phyloP scores from a whole-genome alignment of 495 filamentous ascomycete genomes.

The Geoglossum glabrum region DNA sequence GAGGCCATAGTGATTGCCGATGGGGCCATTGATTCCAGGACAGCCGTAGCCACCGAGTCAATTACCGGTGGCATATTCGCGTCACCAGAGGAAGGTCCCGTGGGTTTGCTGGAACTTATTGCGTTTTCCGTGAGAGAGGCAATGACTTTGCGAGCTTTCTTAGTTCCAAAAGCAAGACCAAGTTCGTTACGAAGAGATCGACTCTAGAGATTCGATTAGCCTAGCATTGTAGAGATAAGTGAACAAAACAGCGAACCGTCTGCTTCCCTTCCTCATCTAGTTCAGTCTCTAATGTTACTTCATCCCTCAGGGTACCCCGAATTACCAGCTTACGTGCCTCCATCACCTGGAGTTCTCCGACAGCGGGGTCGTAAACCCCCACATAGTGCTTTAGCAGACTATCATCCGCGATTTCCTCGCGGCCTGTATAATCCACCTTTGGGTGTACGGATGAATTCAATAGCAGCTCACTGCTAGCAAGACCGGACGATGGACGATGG shows the following conservation, averaged over 20 bases:
- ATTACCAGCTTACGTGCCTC: conserved; percentile 59
- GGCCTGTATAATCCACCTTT: conserved; percentile 62
- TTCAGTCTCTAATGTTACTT: conserved; percentile 19
- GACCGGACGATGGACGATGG: conserved; percentile 16
- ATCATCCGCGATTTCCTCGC: conserved; percentile 45
- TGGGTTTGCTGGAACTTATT: conserved; percentile 24
- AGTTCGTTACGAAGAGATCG: conserved; percentile 43
- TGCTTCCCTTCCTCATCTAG: conserved; percentile 23
- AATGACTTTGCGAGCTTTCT: conserved; percentile 76
- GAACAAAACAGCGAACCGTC: conserved; percentile 5
- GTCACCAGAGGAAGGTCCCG: conserved; percentile 13
- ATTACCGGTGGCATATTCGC: conserved; percentile 26
- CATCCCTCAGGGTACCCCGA: conserved; percentile 37
- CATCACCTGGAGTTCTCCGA: conserved; percentile 49
- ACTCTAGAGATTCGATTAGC: conserved; percentile 20
- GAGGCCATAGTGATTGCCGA: conserved; percentile 36
- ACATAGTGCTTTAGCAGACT: conserved; percentile 65
- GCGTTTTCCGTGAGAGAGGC: conserved; percentile 59
- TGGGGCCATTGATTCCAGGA: conserved; percentile 23
- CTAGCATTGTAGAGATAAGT: background rate
- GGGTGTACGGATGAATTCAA: conserved; percentile 58
- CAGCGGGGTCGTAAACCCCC: conserved; percentile 61
- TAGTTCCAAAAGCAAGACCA: conserved; percentile 80
- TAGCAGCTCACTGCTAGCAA: conserved; percentile 41
- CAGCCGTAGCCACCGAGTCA: conserved; percentile 26